Percentiles rank a stretch among this genome's conserved stretches.
Conservation (phyloP, 2,329 filamentous ascomycete species). For the Pseudogymnoascus sp. region DNA sequence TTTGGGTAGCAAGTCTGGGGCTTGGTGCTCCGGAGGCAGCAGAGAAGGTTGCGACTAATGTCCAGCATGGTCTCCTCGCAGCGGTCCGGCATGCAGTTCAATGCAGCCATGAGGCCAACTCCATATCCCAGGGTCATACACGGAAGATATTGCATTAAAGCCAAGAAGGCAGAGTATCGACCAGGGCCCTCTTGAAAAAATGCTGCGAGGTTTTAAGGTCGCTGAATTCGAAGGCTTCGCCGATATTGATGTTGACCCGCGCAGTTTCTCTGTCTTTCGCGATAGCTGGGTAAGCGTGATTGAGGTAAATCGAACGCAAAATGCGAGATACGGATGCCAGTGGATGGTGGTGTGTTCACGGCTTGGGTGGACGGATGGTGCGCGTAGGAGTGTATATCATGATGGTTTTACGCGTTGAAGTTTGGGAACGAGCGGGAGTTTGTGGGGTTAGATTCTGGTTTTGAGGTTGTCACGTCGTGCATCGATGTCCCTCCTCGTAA, state of each 20-base stretch:
- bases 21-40: slow-evolving; percentile 13
- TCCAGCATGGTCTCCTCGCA: slow-evolving; percentile 16
- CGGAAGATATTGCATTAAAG: not conserved
- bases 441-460: too few species aligned
- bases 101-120: too few species aligned
- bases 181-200: slow-evolving; percentile 9
- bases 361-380: too few species aligned
- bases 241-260: slow-evolving; percentile 11
- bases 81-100: slow-evolving; percentile 14
- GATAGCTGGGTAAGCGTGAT: not conserved
- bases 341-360: too few species aligned
- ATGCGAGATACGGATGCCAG: slow-evolving; percentile 4
- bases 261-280: slow-evolving; percentile 2
- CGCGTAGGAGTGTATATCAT: too few species aligned
- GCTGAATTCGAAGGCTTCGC: slow-evolving; percentile 13
- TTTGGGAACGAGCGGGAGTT: too few species aligned
- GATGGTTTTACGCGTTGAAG: too few species aligned
- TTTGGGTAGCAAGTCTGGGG: slow-evolving; percentile 14
- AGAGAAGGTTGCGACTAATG: slow-evolving; percentile 13
- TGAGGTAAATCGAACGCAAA: slow-evolving; percentile 4
- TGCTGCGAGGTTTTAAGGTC: slow-evolving; percentile 11
- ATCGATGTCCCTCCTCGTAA: too few species aligned
- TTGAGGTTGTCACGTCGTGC: too few species aligned
- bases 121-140: slow-evolving; percentile 10
- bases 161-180: slow-evolving; percentile 12